Base-by-base conservation (phyloP, 257 asterid genomes). In the Nicotiana paniculata region DNA sequence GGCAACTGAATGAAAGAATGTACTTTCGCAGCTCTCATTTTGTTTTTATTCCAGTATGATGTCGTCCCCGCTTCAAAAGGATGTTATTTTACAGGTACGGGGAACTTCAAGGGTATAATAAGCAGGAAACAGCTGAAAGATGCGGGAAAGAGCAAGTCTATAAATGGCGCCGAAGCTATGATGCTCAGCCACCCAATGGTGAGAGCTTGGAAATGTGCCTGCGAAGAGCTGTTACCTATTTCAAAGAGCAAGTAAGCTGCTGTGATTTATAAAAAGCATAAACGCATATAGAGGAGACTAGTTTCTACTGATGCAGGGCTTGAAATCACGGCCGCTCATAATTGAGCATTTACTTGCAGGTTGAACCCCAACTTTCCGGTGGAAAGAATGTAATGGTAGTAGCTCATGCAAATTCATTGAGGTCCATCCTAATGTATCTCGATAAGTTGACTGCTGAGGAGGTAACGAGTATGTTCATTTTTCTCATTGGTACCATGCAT, bases 171-270 rank as follows among this genome's bases (percentile, higher is more conserved):
- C 86, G 98, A 88, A 95, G 95, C 82, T 95, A 95, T 85, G 90
- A 95, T 80, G 97, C 93, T 85, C 94, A 89, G 51, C 98, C 98
- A 5, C 98, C 98, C 77, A 95, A 92, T 51, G 98, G 98, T 43
- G 98, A 95, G 91, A 95, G 98, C 90, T 88, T 95, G 84, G 98
- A 93, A 75, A 95, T 95, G 98, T 95, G 98, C 93, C 91, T 93
- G 90, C 89, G 89, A 80, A 88, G 98, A 85, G 98, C 98, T 3
- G 98, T 95, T 85, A 83, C 98, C 81, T 95, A 84, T 85, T 95
- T 95, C 83, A 93, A 87, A 89, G 97, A 95, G 30, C 90, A 93
- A 0, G 98, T 95, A 91, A 86, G 92, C 61, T 28, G 43, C 65
- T 77, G 21, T 53, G 46, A 35, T 76, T 81, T 67, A 6, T 85